Percentiles rank a stretch among this genome's conserved stretches.
phyloP scores from a whole-genome alignment of 106 monocot genomes.

The Allium cepa region DNA sequence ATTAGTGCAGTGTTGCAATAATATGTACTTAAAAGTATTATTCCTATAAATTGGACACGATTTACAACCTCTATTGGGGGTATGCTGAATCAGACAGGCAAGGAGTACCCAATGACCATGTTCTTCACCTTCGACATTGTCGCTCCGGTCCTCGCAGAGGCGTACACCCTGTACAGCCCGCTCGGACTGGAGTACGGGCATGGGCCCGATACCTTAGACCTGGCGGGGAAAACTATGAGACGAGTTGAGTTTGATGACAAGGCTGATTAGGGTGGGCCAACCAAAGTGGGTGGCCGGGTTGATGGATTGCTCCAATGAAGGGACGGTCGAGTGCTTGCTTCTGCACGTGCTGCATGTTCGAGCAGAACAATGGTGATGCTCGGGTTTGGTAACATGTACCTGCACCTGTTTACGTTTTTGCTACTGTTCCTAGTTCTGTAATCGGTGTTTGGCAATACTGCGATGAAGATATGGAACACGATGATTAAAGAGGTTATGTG shows the following conservation, averaged over 20 bases:
- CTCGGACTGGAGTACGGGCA: constrained; percentile 27
- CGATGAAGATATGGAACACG: constrained; percentile 25
- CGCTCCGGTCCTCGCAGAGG: constrained; percentile 26
- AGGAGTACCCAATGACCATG: constrained; percentile 17
- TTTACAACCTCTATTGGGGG: constrained; percentile 42
- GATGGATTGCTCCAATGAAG: constrained; percentile 27
- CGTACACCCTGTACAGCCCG: constrained; percentile 35
- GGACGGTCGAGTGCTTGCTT: constrained; percentile 23
- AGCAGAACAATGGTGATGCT: constrained; percentile 52
- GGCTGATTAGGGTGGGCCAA: constrained; percentile 14
- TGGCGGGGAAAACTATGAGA: not conserved
- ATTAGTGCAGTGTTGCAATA: too few species aligned
- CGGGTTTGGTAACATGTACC: constrained; percentile 51
- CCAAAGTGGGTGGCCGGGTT: constrained; percentile 40
- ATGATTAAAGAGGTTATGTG: constrained; percentile 13
- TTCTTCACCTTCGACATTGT: constrained; percentile 18
- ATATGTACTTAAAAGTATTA: too few species aligned
- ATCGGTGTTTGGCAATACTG: constrained; percentile 26
- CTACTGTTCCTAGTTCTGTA: constrained; percentile 28
- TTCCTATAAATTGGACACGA: too few species aligned
- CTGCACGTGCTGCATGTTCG: constrained; percentile 47
- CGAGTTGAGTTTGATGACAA: too few species aligned
- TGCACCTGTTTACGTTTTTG: constrained; percentile 35
- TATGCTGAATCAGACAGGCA: constrained; percentile 18
- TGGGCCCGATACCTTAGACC: too few species aligned